phyloP scores from a whole-genome alignment of 768 basidiomycete genomes.

The Cytidiella melzeri region DNA sequence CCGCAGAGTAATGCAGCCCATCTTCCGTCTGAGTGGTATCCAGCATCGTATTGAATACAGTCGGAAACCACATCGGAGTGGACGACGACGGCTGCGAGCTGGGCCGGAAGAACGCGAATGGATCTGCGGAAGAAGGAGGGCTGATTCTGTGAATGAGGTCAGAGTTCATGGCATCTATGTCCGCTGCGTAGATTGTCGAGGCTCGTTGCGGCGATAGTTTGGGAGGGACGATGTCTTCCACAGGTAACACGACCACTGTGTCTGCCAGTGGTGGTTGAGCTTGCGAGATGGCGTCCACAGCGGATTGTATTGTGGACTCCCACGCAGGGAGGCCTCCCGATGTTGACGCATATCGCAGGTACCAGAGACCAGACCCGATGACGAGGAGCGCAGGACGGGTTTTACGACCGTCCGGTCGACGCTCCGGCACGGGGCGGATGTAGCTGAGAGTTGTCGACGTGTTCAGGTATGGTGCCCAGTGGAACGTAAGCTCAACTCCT shows the following conservation, averaged over 20 bases:
- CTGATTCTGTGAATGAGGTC: slow-evolving; percentile 68
- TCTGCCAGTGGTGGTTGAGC: slow-evolving; percentile 49
- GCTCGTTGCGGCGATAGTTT: slow-evolving; percentile 63
- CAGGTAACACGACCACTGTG: slow-evolving; percentile 69
- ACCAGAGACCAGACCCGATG: slow-evolving; percentile 86
- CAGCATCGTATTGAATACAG: slow-evolving; percentile 78
- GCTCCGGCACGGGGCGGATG: slow-evolving; percentile 24
- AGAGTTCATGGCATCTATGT: slow-evolving; percentile 90
- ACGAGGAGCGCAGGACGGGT: slow-evolving; percentile 61
- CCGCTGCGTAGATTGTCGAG: slow-evolving; percentile 62
- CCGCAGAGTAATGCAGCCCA: slow-evolving; percentile 73
- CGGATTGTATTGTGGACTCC: slow-evolving; percentile 65
- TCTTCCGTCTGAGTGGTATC: slow-evolving; percentile 72
- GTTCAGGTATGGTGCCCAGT: slow-evolving; percentile 90
- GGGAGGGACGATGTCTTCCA: slow-evolving; percentile 61
- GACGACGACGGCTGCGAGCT: slow-evolving; percentile 11
- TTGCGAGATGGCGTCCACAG: slow-evolving; percentile 45
- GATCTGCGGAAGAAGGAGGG: slow-evolving; percentile 19
- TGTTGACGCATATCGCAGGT: slow-evolving; percentile 63
- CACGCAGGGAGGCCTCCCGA: slow-evolving; percentile 77
- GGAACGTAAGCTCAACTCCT: slow-evolving; percentile 49
- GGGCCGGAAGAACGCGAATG: slow-evolving; percentile 25
- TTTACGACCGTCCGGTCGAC: not conserved
- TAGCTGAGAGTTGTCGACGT: slow-evolving; percentile 45
- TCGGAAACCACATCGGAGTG: slow-evolving; percentile 52